These are phyloP conservation scores for Entoloma clypeatum DNA, from an alignment of 1,284 basidiomycete genomes.

Conservation along the genomic window DNA sequence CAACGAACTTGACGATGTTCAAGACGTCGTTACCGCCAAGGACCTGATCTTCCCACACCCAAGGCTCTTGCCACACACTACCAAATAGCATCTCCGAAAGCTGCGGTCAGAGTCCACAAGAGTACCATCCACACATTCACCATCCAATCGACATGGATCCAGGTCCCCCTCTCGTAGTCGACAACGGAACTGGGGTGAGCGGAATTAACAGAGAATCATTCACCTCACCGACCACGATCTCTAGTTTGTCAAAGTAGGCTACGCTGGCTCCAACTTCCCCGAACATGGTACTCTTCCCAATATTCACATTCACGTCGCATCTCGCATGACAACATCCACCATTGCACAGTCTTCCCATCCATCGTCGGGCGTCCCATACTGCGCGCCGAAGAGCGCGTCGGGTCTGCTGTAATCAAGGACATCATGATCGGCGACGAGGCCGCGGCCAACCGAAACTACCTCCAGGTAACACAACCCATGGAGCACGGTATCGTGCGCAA, in stretches of 20 bases:
- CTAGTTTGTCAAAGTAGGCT: slow-evolving; percentile 98
- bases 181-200: slow-evolving; percentile 95
- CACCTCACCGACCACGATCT: slow-evolving; percentile 13
- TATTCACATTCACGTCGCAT: slow-evolving; percentile 1
- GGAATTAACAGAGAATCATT: slow-evolving; percentile 5
- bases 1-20: too few relatives aligned
- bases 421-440: slow-evolving; percentile 99
- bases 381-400: slow-evolving; percentile 93
- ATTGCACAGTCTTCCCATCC: slow-evolving; percentile 91
- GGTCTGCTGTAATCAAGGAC: slow-evolving; percentile 84
- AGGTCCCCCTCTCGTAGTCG: slow-evolving; percentile 83
- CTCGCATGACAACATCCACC: slow-evolving; percentile 6
- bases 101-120: too few relatives aligned
- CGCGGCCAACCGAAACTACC: slow-evolving; percentile 88
- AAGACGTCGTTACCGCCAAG: too few relatives aligned
- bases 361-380: slow-evolving; percentile 96
- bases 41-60: too few relatives aligned
- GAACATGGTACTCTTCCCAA: slow-evolving; percentile 72
- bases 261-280: slow-evolving; percentile 97
- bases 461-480: slow-evolving; percentile 97
- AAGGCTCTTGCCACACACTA: too few relatives aligned
- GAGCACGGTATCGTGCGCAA: slow-evolving; percentile 99
- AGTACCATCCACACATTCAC: too few relatives aligned
- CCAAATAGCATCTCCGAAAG: too few relatives aligned
- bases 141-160: slow-evolving; percentile 50